A percentile compares a stretch with the other conserved stretches of the same genome.
Conservation (phyloP, 352 stramenopile genomes). For the Phytophthora sp. region DNA sequence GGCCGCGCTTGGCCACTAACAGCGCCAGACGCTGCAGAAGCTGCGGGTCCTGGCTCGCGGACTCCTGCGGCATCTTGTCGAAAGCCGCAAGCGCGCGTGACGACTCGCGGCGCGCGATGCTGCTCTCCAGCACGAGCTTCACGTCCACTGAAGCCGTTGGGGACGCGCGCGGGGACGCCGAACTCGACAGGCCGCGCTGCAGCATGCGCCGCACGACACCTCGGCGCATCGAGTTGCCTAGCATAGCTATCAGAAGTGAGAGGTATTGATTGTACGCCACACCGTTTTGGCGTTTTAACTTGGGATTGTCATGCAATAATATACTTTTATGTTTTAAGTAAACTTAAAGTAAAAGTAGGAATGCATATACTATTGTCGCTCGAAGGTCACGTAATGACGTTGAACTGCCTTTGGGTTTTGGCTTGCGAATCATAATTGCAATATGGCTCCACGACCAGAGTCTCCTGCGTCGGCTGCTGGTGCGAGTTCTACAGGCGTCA, state of each 20-base stretch:
- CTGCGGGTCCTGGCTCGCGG: constrained; percentile 25
- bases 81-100: constrained; percentile 54
- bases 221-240: constrained; percentile 2
- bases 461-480: neutral
- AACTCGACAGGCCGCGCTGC: constrained; percentile 16
- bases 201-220: constrained; percentile 11
- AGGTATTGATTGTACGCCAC: too few relatives aligned
- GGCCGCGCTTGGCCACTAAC: constrained; percentile 58
- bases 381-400: neutral
- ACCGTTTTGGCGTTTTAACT: too few relatives aligned
- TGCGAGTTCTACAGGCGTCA: neutral
- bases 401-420: constrained; percentile 11
- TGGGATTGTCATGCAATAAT: neutral
- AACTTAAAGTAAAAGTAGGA: too few relatives aligned
- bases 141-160: constrained; percentile 7
- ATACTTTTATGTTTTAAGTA: too few relatives aligned
- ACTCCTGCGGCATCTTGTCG: constrained; percentile 42
- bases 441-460: constrained; percentile 29
- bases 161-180: constrained; percentile 5
- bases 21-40: constrained; percentile 69
- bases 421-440: constrained; percentile 30
- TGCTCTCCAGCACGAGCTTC: constrained; percentile 40
- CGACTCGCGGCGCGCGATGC: constrained; percentile 38
- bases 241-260: constrained; percentile 5
- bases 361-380: too few relatives aligned